Evolutionary conservation across 2,329 filamentous ascomycete genomes (phyloP).

Genomic region (Cryphonectria naterciae): DNA sequence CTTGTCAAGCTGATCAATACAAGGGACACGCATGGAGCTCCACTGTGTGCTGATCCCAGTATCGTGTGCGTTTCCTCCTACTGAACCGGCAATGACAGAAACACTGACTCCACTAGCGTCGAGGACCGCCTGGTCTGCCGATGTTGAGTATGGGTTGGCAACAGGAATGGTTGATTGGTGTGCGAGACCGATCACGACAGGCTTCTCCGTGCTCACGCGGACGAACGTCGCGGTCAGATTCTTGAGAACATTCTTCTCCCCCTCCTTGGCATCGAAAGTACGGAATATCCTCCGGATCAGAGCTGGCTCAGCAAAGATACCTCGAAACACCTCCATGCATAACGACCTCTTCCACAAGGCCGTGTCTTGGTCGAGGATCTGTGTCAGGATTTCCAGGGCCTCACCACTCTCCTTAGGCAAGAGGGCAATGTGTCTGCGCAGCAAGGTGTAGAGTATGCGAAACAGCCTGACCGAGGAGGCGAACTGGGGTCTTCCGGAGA

Average conservation of each 20-base stretch:
- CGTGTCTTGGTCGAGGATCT: conserved; percentile 85
- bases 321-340: conserved; percentile 88
- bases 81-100: conserved; percentile 73
- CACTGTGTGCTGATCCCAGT: conserved; percentile 87
- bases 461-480: conserved; percentile 80
- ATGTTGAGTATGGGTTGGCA: conserved; percentile 58
- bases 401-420: conserved; percentile 81
- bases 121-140: conserved; percentile 82
- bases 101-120: conserved; percentile 88
- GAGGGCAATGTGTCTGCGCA: conserved; percentile 76
- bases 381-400: conserved; percentile 78
- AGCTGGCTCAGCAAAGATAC: conserved; percentile 79
- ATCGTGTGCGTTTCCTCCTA: conserved; percentile 67
- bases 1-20: conserved; percentile 94
- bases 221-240: conserved; percentile 88
- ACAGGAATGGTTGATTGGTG: conserved; percentile 85
- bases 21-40: conserved; percentile 85
- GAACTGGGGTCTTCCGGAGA: conserved; percentile 80
- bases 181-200: conserved; percentile 82
- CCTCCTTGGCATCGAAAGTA: conserved; percentile 75
- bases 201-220: conserved; percentile 89
- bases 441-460: conserved; percentile 79
- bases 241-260: conserved; percentile 75
- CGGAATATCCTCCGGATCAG: conserved; percentile 80
- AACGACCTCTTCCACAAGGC: conserved; percentile 84